These are phyloP conservation scores for Auxenochlorella pyrenoidosa DNA, from an alignment of 139 green algal species.

Conservation along the genomic window DNA sequence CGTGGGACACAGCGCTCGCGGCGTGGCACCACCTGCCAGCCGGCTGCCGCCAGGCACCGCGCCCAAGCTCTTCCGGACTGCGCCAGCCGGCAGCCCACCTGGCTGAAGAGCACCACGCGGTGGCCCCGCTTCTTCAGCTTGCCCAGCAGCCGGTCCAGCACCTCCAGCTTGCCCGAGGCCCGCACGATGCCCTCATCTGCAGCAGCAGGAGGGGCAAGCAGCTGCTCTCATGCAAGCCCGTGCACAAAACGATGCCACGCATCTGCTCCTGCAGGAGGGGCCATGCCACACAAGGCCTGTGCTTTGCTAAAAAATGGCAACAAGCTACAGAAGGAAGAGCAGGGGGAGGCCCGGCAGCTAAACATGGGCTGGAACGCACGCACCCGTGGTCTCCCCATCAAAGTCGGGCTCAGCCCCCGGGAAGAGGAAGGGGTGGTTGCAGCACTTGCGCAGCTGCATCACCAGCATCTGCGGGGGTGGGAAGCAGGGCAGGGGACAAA, in stretches of 20 bases:
- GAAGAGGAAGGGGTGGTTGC: slow-evolving; percentile 83
- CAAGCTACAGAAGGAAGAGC: too few relatives aligned
- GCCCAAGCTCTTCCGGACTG: too few relatives aligned
- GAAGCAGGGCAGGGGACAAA: neutral
- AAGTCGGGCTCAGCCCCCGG: slow-evolving; percentile 68
- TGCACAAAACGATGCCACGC: neutral
- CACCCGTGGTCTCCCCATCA: slow-evolving; percentile 57
- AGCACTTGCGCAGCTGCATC: slow-evolving; percentile 83
- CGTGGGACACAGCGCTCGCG: too few relatives aligned
- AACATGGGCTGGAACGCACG: neutral
- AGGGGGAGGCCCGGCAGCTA: neutral
- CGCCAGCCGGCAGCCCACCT: neutral
- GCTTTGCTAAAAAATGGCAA: too few relatives aligned
- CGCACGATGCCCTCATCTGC: slow-evolving; percentile 67
- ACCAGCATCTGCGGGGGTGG: slow-evolving; percentile 74
- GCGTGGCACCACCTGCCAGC: too few relatives aligned
- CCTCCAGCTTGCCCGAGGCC: slow-evolving; percentile 73
- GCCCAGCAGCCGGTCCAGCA: slow-evolving; percentile 82
- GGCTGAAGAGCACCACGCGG: slow-evolving; percentile 84
- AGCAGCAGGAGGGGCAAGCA: neutral
- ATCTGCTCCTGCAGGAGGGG: neutral
- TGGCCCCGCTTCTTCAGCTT: slow-evolving; percentile 78
- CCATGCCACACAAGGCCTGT: neutral
- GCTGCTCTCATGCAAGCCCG: neutral
- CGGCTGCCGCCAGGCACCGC: too few relatives aligned